A percentile compares a stretch with the other conserved stretches of the same genome.
These are phyloP conservation scores for Piper betle DNA, from an alignment of 164 flowering plant species.

Conservation along the genomic window DNA sequence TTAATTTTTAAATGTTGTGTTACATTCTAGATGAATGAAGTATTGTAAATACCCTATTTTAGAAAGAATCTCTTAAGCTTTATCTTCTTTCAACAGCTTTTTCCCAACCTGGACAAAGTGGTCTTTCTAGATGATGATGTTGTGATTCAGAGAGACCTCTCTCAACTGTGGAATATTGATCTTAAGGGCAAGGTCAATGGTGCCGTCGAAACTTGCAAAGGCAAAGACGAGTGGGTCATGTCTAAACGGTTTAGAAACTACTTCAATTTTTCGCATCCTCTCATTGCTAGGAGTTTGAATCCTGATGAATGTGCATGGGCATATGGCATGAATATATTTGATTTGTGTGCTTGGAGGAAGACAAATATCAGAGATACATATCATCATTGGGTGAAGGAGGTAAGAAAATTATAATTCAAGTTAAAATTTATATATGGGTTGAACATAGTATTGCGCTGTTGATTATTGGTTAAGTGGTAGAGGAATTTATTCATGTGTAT, in stretches of 20 bases:
- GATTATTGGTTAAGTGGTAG: too few species aligned
- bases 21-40: too few species aligned
- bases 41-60: too few species aligned
- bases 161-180: conserved; percentile 87
- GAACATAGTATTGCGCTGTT: too few species aligned
- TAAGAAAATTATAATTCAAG: conserved; percentile 8
- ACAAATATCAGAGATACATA: conserved; percentile 81
- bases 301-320: conserved; percentile 99
- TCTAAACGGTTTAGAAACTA: conserved; percentile 77
- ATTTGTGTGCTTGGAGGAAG: conserved; percentile 83
- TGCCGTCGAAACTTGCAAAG: conserved; percentile 93
- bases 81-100: conserved; percentile 44
- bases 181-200: conserved; percentile 91
- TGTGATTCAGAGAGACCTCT: conserved; percentile 82
- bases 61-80: too few species aligned
- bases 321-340: conserved; percentile 96
- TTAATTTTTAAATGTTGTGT: too few species aligned
- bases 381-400: conserved; percentile 93
- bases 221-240: conserved; percentile 95
- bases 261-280: conserved; percentile 95
- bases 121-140: conserved; percentile 95
- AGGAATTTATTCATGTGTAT: too few species aligned
- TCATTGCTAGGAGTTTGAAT: conserved; percentile 56
- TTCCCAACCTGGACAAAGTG: conserved; percentile 86
- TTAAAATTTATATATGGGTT: too few species aligned